phyloP scores from a whole-genome alignment of 2,329 filamentous ascomycete genomes.

The Calonectria henricotiae region DNA sequence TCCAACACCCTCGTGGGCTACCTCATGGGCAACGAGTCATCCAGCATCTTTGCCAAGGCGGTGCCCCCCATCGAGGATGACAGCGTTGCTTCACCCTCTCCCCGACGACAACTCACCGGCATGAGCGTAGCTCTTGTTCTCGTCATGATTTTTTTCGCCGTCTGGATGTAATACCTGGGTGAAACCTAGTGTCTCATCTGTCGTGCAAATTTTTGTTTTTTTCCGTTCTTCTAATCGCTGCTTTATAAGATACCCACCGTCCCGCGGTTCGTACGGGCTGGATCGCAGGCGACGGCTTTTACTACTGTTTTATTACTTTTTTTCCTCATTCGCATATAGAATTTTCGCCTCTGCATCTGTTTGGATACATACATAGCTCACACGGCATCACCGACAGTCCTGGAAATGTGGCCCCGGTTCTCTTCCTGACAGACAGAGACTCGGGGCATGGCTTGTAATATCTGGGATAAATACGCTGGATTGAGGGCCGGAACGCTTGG shows the following conservation, averaged over 20 bases:
- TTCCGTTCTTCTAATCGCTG: slow-evolving; percentile 13
- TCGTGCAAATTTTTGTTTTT: slow-evolving; percentile 34
- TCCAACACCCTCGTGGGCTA: slow-evolving; percentile 89
- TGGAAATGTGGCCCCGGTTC: neutral
- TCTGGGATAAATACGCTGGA: slow-evolving; percentile 25
- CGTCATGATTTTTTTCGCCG: slow-evolving; percentile 53
- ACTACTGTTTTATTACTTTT: slow-evolving; percentile 12
- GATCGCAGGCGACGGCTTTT: slow-evolving; percentile 39
- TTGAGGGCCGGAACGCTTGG: slow-evolving; percentile 29
- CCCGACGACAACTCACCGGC: slow-evolving; percentile 51
- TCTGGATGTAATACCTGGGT: slow-evolving; percentile 48
- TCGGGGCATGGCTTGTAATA: slow-evolving; percentile 10
- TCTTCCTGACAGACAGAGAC: slow-evolving; percentile 5
- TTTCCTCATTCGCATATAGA: slow-evolving; percentile 19
- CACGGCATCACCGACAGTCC: slow-evolving; percentile 6
- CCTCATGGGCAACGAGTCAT: slow-evolving; percentile 91
- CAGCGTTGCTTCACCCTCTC: slow-evolving; percentile 68
- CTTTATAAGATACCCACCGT: slow-evolving; percentile 50
- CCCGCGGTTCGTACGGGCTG: slow-evolving; percentile 50
- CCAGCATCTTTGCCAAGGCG: slow-evolving; percentile 87
- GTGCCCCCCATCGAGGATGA: slow-evolving; percentile 76
- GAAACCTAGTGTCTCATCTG: neutral
- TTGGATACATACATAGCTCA: slow-evolving; percentile 20
- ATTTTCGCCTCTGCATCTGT: slow-evolving; percentile 24
- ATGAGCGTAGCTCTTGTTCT: slow-evolving; percentile 52